Evolutionary conservation across 352 stramenopile species (phyloP), one percentile per base, ranked within the genome.

Genomic region (Globisporangium uncinulatum): DNA sequence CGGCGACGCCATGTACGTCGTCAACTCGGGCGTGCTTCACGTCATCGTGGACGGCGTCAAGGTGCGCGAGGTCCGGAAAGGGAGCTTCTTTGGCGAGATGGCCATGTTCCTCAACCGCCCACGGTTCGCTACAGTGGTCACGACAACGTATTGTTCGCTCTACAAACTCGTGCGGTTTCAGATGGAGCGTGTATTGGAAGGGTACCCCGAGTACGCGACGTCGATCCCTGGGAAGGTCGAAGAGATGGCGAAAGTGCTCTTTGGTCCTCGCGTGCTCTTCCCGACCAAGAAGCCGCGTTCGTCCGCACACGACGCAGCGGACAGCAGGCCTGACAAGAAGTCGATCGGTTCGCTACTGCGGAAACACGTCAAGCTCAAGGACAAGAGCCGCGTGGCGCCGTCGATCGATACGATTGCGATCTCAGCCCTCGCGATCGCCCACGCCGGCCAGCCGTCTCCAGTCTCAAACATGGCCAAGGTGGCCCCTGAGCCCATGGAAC

Each of bases 1-100:
- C 19, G 81, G 81, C 0, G 81, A 92, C 54, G 80, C 69, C 42
- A 89, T 92, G 81, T 89, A 87, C 43, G 63, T 86, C 32, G 81
- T 91, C 9, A 66, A 88, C 41, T 86, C 83, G 0, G 83, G 83
- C 0, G 83, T 92, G 0, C 67, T 90, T 0, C 68, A 78, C 29
- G 70, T 88, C 6, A 57, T 86, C 31, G 68, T 89, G 46, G 73
- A 76, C 13, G 63, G 66, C 0, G 65, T 82, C 9, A 87, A 71
- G 13, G 71, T 92, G 4, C 83, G 83, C 5, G 79, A 92, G 47
- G 63, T 92, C 41, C 72, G 83, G 3, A 89, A 90, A 56, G 71
- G 70, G 0, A 65, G 55, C 20, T 92, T 66, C 48, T 83, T 92
- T 45, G 83, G 83, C 3, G 83, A 92, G 46, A 41, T 92, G 0